Conservation (phyloP, 2,329 filamentous ascomycete genomes). For the Colletotrichum spinosum region DNA sequence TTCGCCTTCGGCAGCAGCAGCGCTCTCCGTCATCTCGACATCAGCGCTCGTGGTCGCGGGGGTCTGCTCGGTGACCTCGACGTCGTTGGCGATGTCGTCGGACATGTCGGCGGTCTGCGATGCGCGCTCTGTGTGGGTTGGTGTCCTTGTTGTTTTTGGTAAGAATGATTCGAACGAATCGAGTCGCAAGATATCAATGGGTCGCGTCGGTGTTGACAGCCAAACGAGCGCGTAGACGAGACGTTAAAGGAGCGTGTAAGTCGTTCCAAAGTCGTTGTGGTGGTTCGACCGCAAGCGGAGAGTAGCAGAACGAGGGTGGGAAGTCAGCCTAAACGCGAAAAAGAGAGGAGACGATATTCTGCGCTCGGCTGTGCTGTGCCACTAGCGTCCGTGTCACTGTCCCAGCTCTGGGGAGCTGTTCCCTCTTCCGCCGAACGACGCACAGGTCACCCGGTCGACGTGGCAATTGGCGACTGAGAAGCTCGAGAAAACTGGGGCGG, state of each 20-base stretch:
- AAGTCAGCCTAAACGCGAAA: not conserved
- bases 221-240: conserved; percentile 7
- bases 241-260: conserved; percentile 12
- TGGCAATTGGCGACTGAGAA: no score
- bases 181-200: not conserved
- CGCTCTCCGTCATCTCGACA: conserved; percentile 53
- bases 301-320: not conserved
- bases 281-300: not conserved
- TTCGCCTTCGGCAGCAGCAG: conserved; percentile 43
- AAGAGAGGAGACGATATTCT: not conserved
- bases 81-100: conserved; percentile 37
- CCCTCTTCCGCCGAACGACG: not conserved
- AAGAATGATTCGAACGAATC: not conserved
- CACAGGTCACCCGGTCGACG: no score
- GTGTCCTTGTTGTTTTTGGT: not conserved
- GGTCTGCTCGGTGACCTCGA: conserved; percentile 43
- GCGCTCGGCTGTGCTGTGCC: no score
- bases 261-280: not conserved
- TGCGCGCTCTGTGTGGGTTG: not conserved
- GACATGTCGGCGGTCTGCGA: conserved; percentile 35
- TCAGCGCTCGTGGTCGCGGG: conserved; percentile 46
- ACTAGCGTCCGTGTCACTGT: not conserved
- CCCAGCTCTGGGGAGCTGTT: not conserved
- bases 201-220: not conserved
- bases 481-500: no score